Evolutionary conservation across 805 yeast genomes (phyloP).

Genomic region (baker's yeast (Saccharomyces cerevisiae)): DNA sequence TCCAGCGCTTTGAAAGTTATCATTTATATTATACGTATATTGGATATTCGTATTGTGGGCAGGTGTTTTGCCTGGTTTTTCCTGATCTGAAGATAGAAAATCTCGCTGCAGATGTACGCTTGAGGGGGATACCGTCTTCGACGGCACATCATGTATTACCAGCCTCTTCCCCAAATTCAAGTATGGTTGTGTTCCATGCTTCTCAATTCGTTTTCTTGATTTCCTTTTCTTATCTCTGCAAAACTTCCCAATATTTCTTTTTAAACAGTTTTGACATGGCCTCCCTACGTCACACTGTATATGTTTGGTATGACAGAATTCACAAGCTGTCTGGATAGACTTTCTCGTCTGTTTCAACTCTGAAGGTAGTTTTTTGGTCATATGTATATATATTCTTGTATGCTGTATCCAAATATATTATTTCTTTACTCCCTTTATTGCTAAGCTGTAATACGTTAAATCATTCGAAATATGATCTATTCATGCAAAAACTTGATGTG

Average conservation of each 20-base stretch:
- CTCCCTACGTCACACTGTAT: conserved; percentile 59
- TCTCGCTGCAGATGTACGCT: neutral
- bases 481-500: neutral
- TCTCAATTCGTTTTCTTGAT: conserved; percentile 7
- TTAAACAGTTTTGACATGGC: conserved; percentile 65
- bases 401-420: neutral
- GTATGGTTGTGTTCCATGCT: neutral
- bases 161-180: neutral
- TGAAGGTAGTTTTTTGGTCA: conserved; percentile 55
- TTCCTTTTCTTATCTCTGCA: conserved; percentile 57
- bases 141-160: neutral
- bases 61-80: neutral
- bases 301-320: conserved; percentile 65
- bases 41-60: neutral
- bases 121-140: neutral
- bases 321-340: conserved; percentile 64
- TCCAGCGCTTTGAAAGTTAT: neutral
- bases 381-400: conserved; percentile 33
- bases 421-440: neutral
- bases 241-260: conserved; percentile 45
- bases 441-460: neutral
- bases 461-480: neutral
- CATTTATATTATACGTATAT: neutral
- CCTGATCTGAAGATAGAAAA: neutral
- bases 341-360: conserved; percentile 47